These are phyloP conservation scores for Alternaria sp. DNA, from an alignment of 2,329 filamentous ascomycete species.

Conservation along the genomic window DNA sequence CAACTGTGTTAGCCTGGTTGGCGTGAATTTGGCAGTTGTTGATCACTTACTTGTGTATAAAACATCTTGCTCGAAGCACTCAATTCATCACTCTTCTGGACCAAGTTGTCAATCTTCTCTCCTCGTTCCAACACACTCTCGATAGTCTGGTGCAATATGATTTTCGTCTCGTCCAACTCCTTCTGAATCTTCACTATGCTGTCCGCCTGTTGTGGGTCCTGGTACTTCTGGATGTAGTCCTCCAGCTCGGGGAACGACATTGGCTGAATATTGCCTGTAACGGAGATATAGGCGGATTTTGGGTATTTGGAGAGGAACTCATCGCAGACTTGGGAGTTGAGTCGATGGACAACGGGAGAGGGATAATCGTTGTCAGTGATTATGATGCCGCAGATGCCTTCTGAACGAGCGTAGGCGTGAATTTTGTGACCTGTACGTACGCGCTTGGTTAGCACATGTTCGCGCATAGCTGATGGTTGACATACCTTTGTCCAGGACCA, in stretches of 20 bases:
- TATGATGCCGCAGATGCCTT: slow-evolving; percentile 59
- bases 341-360: slow-evolving; percentile 82
- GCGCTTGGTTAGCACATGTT: not conserved
- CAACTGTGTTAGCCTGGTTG: slow-evolving; percentile 2
- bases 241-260: slow-evolving; percentile 77
- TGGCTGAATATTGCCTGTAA: slow-evolving; percentile 47
- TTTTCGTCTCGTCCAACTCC: slow-evolving; percentile 97
- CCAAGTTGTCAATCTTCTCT: slow-evolving; percentile 94
- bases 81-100: slow-evolving; percentile 90
- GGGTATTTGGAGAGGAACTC: slow-evolving; percentile 84
- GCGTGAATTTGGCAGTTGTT: not conserved
- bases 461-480: not conserved
- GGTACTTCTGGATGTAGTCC: slow-evolving; percentile 80
- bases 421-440: slow-evolving; percentile 67
- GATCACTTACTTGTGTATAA: slow-evolving; percentile 73
- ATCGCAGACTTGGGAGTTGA: slow-evolving; percentile 86
- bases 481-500: slow-evolving; percentile 78
- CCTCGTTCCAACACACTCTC: slow-evolving; percentile 86
- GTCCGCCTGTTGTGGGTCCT: slow-evolving; percentile 88
- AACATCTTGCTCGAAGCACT: slow-evolving; percentile 98
- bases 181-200: slow-evolving; percentile 95
- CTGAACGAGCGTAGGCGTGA: slow-evolving; percentile 56
- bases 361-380: slow-evolving; percentile 61
- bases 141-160: slow-evolving; percentile 96
- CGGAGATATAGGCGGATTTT: slow-evolving; percentile 69